Conservation (phyloP, 2,329 filamentous ascomycete species). For the Talaromyces sp. region DNA sequence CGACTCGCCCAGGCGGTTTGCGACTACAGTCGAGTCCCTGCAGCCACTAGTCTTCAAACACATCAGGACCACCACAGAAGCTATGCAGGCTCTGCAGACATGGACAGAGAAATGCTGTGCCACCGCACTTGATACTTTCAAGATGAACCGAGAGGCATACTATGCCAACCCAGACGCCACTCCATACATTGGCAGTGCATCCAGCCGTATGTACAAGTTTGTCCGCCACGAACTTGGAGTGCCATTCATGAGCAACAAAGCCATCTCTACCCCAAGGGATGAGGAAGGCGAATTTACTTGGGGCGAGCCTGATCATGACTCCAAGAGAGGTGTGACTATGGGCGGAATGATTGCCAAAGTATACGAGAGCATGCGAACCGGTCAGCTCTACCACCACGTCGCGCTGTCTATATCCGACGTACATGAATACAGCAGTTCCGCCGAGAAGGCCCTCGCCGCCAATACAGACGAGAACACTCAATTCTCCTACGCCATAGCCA, state of each 20-base stretch:
- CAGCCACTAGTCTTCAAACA: neutral
- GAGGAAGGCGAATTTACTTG: neutral
- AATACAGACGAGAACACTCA: neutral
- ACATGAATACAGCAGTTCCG: neutral
- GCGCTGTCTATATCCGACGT: neutral
- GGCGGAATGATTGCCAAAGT: neutral
- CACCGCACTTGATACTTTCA: neutral
- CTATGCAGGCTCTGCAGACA: neutral
- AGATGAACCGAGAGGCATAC: neutral
- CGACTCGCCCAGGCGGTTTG: neutral
- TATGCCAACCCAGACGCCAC: neutral
- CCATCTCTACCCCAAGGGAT: neutral
- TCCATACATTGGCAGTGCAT: neutral
- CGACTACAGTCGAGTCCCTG: neutral
- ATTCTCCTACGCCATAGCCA: neutral
- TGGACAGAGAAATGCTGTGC: neutral
- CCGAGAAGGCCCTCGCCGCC: neutral
- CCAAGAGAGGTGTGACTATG: neutral
- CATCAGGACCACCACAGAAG: neutral
- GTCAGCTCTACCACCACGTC: neutral
- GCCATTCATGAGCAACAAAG: neutral
- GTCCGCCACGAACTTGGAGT: neutral
- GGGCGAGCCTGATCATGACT: neutral
- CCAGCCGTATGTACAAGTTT: neutral
- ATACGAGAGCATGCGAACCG: slow-evolving; percentile 1